phyloP scores from a whole-genome alignment of 2,329 filamentous ascomycete species.

The Penicillium concentricum region DNA sequence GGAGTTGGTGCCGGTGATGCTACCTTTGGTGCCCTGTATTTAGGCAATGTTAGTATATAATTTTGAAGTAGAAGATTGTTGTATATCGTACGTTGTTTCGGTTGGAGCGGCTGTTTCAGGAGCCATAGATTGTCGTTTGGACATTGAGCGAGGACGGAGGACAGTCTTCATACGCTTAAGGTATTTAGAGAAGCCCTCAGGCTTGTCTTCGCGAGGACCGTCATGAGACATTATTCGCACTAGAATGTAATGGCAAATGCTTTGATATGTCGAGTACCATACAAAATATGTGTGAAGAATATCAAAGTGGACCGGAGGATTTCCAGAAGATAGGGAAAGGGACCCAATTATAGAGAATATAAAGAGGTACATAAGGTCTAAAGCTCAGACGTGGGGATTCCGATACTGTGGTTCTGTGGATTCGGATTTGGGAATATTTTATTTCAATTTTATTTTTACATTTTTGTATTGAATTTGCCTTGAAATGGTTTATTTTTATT shows the following conservation, averaged over 20 bases:
- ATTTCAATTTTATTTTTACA: neutral
- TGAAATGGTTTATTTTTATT: neutral
- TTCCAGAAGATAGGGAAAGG: neutral
- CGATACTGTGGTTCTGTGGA: conserved; percentile 3
- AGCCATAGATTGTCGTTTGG: conserved; percentile 29
- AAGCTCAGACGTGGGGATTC: conserved; percentile 6
- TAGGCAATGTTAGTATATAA: neutral
- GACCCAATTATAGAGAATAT: neutral
- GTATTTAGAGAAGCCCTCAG: conserved; percentile 40
- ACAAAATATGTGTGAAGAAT: neutral
- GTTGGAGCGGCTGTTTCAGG: conserved; percentile 16
- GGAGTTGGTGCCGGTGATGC: neutral
- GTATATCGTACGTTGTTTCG: conserved; percentile 18
- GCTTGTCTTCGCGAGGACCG: conserved; percentile 21
- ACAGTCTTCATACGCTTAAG: conserved; percentile 42
- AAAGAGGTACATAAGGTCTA: neutral
- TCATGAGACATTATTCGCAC: conserved; percentile 27
- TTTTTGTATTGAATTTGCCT: neutral
- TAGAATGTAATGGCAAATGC: conserved; percentile 16
- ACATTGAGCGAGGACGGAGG: conserved; percentile 32
- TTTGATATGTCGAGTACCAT: conserved; percentile 15
- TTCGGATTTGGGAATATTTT: neutral
- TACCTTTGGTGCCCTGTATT: neutral
- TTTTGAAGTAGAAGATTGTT: neutral
- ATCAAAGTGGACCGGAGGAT: neutral